Conservation (phyloP, 202 grass and related monocot species). For the Brachypodium distachyon region DNA sequence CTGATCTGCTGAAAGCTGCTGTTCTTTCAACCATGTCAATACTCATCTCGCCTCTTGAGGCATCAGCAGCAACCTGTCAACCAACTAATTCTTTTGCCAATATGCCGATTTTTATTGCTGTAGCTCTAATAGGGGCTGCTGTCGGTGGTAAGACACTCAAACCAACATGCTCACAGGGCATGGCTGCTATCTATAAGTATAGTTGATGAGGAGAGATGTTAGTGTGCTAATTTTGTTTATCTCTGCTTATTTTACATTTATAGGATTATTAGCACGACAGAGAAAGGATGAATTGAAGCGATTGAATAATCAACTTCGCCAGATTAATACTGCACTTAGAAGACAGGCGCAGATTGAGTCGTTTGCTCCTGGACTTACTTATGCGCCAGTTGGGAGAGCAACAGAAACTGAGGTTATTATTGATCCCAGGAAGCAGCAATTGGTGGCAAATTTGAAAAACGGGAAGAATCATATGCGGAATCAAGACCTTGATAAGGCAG, state of each 20-base stretch:
- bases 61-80: slow-evolving; percentile 36
- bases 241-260: background rate
- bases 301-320: slow-evolving; percentile 58
- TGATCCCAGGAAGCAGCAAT: slow-evolving; percentile 61
- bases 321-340: slow-evolving; percentile 51
- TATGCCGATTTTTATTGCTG: slow-evolving; percentile 61
- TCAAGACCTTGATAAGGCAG: slow-evolving; percentile 47
- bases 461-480: slow-evolving; percentile 55
- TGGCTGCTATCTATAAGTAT: background rate
- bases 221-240: background rate
- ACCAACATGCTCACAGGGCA: background rate
- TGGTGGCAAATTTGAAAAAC: slow-evolving; percentile 33
- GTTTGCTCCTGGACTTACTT: slow-evolving; percentile 63
- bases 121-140: slow-evolving; percentile 63
- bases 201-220: background rate
- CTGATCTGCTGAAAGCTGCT: slow-evolving; percentile 21
- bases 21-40: slow-evolving; percentile 34
- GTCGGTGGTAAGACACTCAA: slow-evolving; percentile 45
- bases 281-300: slow-evolving; percentile 55
- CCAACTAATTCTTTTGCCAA: slow-evolving; percentile 35
- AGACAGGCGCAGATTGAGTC: slow-evolving; percentile 73
- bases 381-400: slow-evolving; percentile 43
- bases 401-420: slow-evolving; percentile 48
- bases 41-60: slow-evolving; percentile 37
- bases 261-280: slow-evolving; percentile 54